Percentiles rank a stretch among this genome's conserved stretches.
phyloP scores from a whole-genome alignment of 148 eudicot genomes.

The Rhododendron simsii region DNA sequence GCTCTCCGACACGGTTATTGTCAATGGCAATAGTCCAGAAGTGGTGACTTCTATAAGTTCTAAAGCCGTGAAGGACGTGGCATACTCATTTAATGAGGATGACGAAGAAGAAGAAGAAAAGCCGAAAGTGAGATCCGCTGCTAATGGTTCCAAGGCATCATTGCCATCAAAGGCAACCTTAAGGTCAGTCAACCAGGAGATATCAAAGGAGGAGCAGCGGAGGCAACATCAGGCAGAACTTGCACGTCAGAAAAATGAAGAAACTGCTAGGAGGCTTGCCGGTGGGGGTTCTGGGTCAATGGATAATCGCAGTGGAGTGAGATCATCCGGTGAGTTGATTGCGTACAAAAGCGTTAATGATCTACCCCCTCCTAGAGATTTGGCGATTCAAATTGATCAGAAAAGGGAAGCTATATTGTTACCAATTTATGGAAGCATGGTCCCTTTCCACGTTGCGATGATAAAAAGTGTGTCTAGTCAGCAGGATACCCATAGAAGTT shows the following conservation, averaged over 20 bases:
- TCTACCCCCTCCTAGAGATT: slow-evolving; percentile 48
- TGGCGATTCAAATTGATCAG: slow-evolving; percentile 65
- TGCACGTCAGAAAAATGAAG: slow-evolving; percentile 68
- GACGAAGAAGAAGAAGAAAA: slow-evolving; percentile 50
- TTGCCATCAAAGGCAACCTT: slow-evolving; percentile 20
- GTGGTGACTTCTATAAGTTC: slow-evolving; percentile 36
- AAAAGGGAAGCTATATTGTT: slow-evolving; percentile 51
- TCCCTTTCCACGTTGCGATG: slow-evolving; percentile 55
- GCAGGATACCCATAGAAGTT: slow-evolving; percentile 50
- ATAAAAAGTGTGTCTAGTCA: slow-evolving; percentile 57
- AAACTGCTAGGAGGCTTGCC: slow-evolving; percentile 63
- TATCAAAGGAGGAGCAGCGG: slow-evolving; percentile 48
- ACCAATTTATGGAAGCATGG: slow-evolving; percentile 58
- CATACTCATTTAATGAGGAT: slow-evolving; percentile 59
- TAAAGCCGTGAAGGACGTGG: slow-evolving; percentile 59
- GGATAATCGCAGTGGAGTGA: not conserved
- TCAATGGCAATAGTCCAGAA: not conserved
- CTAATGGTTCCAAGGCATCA: slow-evolving; percentile 11
- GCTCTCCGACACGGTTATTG: slow-evolving; percentile 46
- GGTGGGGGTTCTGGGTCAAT: slow-evolving; percentile 35
- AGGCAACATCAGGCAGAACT: slow-evolving; percentile 68
- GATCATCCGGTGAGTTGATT: too few relatives aligned
- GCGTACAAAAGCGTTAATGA: slow-evolving; percentile 31
- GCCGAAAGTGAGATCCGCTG: slow-evolving; percentile 23
- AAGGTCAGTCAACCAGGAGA: slow-evolving; percentile 57